Evolutionary conservation across 2,329 filamentous ascomycete genomes (phyloP).

Genomic region (Colletotrichum tropicale): DNA sequence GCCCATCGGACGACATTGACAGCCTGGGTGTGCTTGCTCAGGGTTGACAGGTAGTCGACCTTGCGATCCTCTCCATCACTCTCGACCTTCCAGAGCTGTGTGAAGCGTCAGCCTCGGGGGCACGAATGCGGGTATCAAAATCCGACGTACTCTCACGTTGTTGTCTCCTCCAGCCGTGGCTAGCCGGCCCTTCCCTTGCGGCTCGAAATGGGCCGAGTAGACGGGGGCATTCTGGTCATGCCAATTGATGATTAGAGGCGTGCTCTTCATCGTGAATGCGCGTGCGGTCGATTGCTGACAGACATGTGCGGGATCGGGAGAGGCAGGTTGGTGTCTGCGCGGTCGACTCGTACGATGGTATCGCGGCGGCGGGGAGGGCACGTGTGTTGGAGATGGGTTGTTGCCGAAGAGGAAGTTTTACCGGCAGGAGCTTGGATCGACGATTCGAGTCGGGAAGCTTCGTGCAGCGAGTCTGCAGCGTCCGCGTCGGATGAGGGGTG

Average conservation of each 20-base stretch:
- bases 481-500: not conserved
- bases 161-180: conserved; percentile 96
- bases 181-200: conserved; percentile 85
- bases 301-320: conserved; percentile 5
- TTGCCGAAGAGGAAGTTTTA: not conserved
- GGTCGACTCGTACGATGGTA: conserved; percentile 1
- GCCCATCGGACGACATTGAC: conserved; percentile 98
- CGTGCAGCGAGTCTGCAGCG: not conserved
- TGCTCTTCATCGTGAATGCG: conserved; percentile 83
- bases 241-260: conserved; percentile 97
- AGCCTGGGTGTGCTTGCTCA: conserved; percentile 93
- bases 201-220: conserved; percentile 97
- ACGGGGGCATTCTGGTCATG: conserved; percentile 97
- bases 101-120: conserved; percentile 7
- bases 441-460: conserved; percentile 14
- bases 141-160: conserved; percentile 79
- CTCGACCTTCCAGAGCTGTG: conserved; percentile 89
- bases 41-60: conserved; percentile 89
- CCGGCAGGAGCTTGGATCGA: not conserved
- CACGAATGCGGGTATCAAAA: not conserved
- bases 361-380: not conserved
- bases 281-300: conserved; percentile 22
- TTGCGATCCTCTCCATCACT: conserved; percentile 83
- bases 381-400: not conserved
- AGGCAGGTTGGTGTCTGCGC: not conserved